phyloP scores from a whole-genome alignment of 768 basidiomycete species.

The Russula brevipes region DNA sequence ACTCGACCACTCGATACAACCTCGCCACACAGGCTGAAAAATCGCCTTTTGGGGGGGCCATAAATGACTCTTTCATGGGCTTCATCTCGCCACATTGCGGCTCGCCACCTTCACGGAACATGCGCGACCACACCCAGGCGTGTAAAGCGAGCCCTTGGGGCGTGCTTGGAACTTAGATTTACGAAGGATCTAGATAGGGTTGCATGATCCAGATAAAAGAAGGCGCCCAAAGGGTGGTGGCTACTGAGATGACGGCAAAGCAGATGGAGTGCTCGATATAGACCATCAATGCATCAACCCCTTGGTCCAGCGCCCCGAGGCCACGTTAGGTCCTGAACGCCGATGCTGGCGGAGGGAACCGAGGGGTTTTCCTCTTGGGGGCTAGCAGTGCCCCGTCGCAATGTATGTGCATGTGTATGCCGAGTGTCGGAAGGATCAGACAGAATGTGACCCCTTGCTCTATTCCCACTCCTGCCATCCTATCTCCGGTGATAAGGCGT shows the following conservation, averaged over 20 bases:
- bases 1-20: not conserved
- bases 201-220: conserved; percentile 16
- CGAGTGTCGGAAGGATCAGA: not conserved
- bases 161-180: conserved; percentile 10
- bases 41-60: not conserved
- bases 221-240: not conserved
- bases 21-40: not conserved
- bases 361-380: not conserved
- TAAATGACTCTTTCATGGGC: not conserved
- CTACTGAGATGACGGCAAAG: conserved; percentile 1
- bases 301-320: not conserved
- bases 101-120: conserved; percentile 20
- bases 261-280: conserved; percentile 20
- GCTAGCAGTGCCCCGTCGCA: not conserved
- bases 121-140: conserved; percentile 17
- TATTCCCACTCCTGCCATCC: not conserved
- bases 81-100: conserved; percentile 1
- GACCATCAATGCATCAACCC: conserved; percentile 12
- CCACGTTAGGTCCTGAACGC: conserved; percentile 4
- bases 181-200: conserved; percentile 12
- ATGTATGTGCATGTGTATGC: too few species aligned
- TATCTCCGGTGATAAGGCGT: not conserved
- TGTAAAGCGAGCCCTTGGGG: conserved; percentile 11
- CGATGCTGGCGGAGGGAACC: not conserved
- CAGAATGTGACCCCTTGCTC: not conserved